Conservation (phyloP, 352 stramenopile genomes). For the Globisporangium mamillatum region DNA sequence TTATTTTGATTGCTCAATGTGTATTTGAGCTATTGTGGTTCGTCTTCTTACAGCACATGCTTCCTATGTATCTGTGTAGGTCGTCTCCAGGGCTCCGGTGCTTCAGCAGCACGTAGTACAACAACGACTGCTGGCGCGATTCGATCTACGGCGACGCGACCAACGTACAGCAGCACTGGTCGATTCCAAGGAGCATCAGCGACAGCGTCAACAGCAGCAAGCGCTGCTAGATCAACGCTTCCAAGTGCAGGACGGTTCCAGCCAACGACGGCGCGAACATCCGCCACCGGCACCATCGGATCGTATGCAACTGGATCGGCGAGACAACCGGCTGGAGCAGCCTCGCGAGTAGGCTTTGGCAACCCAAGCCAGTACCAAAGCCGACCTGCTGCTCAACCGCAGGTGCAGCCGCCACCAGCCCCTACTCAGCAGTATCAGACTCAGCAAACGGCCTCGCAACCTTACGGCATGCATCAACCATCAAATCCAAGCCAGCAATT, state of each 20-base stretch:
- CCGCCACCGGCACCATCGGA: neutral
- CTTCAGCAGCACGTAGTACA: neutral
- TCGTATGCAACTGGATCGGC: neutral
- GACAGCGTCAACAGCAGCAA: slow-evolving; percentile 1
- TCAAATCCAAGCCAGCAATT: neutral
- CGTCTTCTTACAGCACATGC: neutral
- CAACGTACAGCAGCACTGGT: slow-evolving; percentile 1
- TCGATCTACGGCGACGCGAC: neutral
- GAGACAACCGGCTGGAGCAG: neutral
- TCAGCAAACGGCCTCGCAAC: slow-evolving; percentile 37
- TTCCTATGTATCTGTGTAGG: neutral
- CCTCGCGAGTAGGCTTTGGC: neutral
- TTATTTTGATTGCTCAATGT: neutral
- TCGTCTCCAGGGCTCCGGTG: slow-evolving; percentile 8
- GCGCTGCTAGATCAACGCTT: neutral
- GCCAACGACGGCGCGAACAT: neutral
- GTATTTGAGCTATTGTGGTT: neutral
- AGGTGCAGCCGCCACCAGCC: slow-evolving; percentile 18
- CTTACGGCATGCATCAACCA: slow-evolving; percentile 21
- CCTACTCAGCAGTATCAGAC: slow-evolving; percentile 23
- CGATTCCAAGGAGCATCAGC: slow-evolving; percentile 2
- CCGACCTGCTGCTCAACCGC: slow-evolving; percentile 4
- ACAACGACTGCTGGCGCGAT: neutral
- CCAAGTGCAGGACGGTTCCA: neutral
- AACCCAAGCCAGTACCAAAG: slow-evolving; percentile 7